Evolutionary conservation across 2,329 filamentous ascomycete genomes (phyloP).

Genomic region (Pseudogymnoascus sp.): DNA sequence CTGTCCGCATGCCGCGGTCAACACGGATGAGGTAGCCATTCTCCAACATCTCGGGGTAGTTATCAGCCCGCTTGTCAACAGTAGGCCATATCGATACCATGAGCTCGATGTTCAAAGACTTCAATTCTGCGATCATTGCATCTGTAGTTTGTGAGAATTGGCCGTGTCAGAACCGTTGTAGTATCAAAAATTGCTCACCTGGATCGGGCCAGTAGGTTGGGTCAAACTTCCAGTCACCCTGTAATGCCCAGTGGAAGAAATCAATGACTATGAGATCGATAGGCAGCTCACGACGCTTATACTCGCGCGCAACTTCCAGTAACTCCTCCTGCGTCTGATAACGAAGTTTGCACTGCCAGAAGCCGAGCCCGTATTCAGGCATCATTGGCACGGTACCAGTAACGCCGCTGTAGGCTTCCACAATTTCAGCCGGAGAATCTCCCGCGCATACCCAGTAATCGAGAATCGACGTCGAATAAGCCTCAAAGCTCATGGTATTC

Average conservation of each 20-base stretch:
- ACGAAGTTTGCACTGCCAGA: constrained; percentile 60
- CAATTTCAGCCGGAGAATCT: constrained; percentile 45
- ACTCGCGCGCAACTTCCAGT: constrained; percentile 50
- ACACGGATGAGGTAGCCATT: constrained; percentile 50
- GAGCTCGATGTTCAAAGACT: constrained; percentile 49
- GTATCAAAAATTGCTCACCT: constrained; percentile 28
- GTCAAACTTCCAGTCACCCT: constrained; percentile 63
- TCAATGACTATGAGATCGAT: constrained; percentile 59
- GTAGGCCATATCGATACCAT: constrained; percentile 66
- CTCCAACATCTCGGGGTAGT: constrained; percentile 53
- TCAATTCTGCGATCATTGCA: constrained; percentile 54
- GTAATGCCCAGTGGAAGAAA: constrained; percentile 58
- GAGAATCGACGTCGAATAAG: constrained; percentile 45
- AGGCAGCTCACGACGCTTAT: constrained; percentile 44
- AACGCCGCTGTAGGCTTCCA: constrained; percentile 44
- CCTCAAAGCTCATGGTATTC: constrained; percentile 54
- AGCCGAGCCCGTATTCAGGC: constrained; percentile 59
- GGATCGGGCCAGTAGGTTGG: constrained; percentile 56
- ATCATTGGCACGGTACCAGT: constrained; percentile 52
- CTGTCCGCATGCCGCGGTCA: constrained; percentile 49
- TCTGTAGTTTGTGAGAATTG: constrained; percentile 28
- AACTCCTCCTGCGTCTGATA: constrained; percentile 59
- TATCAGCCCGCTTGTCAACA: constrained; percentile 49
- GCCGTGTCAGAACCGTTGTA: not conserved
- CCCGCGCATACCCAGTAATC: constrained; percentile 59